Percentiles rank a stretch among this genome's conserved stretches.
These are phyloP conservation scores for Phytophthora pini DNA, from an alignment of 352 stramenopile genomes.

Conservation along the genomic window DNA sequence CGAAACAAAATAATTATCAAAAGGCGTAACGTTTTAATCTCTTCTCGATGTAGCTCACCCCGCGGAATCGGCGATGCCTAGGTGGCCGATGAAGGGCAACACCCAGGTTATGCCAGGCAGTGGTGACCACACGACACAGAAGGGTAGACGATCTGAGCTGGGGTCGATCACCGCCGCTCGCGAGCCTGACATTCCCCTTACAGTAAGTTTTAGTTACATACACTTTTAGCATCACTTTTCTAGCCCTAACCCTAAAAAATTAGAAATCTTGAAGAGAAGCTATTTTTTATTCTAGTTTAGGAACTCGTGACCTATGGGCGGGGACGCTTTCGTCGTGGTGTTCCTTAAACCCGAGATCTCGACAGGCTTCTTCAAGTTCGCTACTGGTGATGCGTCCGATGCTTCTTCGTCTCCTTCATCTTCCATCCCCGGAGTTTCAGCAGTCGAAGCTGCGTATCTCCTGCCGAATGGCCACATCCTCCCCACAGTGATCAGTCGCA, in stretches of 20 bases:
- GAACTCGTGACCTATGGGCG: too few relatives aligned
- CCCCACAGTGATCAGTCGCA: slow-evolving; percentile 38
- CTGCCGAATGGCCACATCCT: slow-evolving; percentile 53
- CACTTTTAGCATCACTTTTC: too few relatives aligned
- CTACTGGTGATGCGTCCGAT: not conserved
- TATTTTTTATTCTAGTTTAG: too few relatives aligned
- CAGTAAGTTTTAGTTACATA: too few relatives aligned
- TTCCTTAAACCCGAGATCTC: slow-evolving; percentile 73
- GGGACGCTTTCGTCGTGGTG: slow-evolving; percentile 49
- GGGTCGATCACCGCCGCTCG: slow-evolving; percentile 24
- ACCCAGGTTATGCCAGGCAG: slow-evolving; percentile 90
- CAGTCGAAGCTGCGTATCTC: slow-evolving; percentile 49
- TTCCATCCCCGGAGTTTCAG: slow-evolving; percentile 41
- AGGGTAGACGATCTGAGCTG: slow-evolving; percentile 69
- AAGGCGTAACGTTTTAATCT: not conserved
- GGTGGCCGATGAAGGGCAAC: slow-evolving; percentile 94
- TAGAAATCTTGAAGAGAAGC: too few relatives aligned
- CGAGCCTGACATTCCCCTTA: not conserved
- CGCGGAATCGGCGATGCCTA: slow-evolving; percentile 92
- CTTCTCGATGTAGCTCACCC: slow-evolving; percentile 35
- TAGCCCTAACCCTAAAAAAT: too few relatives aligned
- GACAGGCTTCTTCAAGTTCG: slow-evolving; percentile 55
- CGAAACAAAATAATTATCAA: slow-evolving; percentile 12
- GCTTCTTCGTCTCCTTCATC: slow-evolving; percentile 6
- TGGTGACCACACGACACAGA: slow-evolving; percentile 92